Evolutionary conservation across 768 basidiomycete species (phyloP).

Genomic region (Kwoniella dejecticola): DNA sequence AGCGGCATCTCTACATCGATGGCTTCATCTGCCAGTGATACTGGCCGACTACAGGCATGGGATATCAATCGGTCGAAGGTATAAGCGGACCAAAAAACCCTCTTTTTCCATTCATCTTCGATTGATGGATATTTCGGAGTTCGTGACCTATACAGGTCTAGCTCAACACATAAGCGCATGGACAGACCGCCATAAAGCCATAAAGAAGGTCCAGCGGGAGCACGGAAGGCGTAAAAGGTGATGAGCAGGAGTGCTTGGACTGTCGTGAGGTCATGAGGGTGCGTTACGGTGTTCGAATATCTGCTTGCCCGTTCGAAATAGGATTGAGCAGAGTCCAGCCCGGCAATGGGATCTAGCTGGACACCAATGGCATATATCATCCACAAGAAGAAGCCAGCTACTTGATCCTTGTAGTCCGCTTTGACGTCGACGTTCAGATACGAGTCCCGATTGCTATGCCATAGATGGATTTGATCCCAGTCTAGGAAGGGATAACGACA

Average conservation of each 20-base stretch:
- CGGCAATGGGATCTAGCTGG: conserved; percentile 4
- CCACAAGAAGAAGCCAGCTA: conserved; percentile 27
- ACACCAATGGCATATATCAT: conserved; percentile 18
- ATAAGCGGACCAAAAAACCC: conserved; percentile 35
- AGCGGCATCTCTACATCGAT: conserved; percentile 35
- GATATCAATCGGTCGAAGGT: conserved; percentile 31
- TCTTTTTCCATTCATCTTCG: conserved; percentile 21
- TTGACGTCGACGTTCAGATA: neutral
- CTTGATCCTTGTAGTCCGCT: conserved; percentile 3
- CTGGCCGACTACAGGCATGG: conserved; percentile 28
- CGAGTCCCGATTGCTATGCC: neutral
- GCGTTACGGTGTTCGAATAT: neutral
- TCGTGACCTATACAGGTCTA: neutral
- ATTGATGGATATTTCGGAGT: neutral
- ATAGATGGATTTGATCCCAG: conserved; percentile 6
- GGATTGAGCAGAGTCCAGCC: conserved; percentile 10
- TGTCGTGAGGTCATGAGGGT: conserved; percentile 10
- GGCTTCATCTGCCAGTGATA: conserved; percentile 27
- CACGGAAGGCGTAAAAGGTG: conserved; percentile 10
- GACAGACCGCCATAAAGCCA: conserved; percentile 10
- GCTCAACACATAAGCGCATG: conserved; percentile 16
- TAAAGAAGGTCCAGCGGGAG: conserved; percentile 6
- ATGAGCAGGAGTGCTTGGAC: conserved; percentile 4
- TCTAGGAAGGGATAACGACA: conserved; percentile 20
- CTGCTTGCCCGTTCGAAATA: conserved; percentile 22